phyloP scores from a whole-genome alignment of 148 eudicot genomes.

The Talinum fruticosum region DNA sequence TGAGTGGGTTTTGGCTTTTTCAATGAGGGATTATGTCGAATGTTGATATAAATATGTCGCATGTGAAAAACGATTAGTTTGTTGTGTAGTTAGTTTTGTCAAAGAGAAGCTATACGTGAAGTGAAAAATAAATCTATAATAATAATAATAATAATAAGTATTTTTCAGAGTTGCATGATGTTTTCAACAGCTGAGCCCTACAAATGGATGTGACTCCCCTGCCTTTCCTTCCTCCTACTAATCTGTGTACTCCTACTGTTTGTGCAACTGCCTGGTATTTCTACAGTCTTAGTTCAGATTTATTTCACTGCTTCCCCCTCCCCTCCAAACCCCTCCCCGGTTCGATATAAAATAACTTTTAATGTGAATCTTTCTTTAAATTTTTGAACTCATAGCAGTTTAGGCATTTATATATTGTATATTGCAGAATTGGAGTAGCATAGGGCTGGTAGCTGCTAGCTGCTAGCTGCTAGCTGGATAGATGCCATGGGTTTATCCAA shows the following conservation, averaged over 20 bases:
- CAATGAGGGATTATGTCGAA: background rate
- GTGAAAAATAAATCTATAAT: too few species aligned
- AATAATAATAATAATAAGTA: too few species aligned
- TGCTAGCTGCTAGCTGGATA: background rate
- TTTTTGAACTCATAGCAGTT: too few species aligned
- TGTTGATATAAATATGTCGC: background rate
- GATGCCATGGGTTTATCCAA: background rate
- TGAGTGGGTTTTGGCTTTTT: background rate
- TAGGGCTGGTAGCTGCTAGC: too few species aligned
- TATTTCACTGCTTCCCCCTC: too few species aligned
- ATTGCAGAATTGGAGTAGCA: too few species aligned
- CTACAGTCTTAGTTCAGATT: too few species aligned
- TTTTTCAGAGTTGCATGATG: background rate
- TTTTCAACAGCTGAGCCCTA: background rate
- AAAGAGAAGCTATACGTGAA: too few species aligned
- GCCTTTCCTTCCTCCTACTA: background rate
- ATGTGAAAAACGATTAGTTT: background rate
- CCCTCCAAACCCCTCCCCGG: too few species aligned
- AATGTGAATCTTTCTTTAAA: too few species aligned
- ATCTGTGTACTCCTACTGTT: background rate
- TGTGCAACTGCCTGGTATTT: background rate
- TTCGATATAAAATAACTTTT: too few species aligned
- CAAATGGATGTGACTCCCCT: background rate
- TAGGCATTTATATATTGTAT: background rate
- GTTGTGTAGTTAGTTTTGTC: background rate